These are phyloP conservation scores for Aphanomyces euteiches DNA, from an alignment of 352 stramenopile genomes.

Conservation along the genomic window DNA sequence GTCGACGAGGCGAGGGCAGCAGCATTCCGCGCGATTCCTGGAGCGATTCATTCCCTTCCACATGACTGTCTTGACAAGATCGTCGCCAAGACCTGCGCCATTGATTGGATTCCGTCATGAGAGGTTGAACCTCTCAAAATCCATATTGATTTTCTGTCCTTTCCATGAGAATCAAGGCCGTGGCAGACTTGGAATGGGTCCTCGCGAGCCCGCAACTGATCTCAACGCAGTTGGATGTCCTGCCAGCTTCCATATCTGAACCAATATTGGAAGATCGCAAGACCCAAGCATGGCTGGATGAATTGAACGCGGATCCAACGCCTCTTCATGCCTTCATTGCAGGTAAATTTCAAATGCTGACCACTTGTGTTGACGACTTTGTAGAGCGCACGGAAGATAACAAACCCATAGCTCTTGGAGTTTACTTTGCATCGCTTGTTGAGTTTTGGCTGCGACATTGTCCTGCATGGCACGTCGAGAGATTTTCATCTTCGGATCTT, in stretches of 20 bases:
- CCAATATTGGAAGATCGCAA: slow-evolving; percentile 9
- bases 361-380: not conserved
- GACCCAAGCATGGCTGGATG: slow-evolving; percentile 46
- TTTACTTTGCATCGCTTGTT: slow-evolving; percentile 67
- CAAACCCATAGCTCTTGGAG: slow-evolving; percentile 50
- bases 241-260: not conserved
- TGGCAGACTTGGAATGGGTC: slow-evolving; percentile 64
- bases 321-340: slow-evolving; percentile 51
- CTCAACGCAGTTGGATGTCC: slow-evolving; percentile 38
- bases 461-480: slow-evolving; percentile 40
- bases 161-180: slow-evolving; percentile 39
- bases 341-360: slow-evolving; percentile 34
- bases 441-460: slow-evolving; percentile 67
- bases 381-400: slow-evolving; percentile 41
- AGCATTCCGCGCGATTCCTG: too few relatives aligned
- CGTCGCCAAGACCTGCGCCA: too few relatives aligned
- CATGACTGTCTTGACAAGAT: too few relatives aligned
- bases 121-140: too few relatives aligned
- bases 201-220: slow-evolving; percentile 61
- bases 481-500: slow-evolving; percentile 52
- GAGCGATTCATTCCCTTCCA: too few relatives aligned
- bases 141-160: not conserved
- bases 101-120: too few relatives aligned
- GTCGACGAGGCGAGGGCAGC: too few relatives aligned
- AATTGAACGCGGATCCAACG: slow-evolving; percentile 42